Evolutionary conservation across 352 stramenopile species (phyloP).

Genomic region (Thalassiosira mediterranea): DNA sequence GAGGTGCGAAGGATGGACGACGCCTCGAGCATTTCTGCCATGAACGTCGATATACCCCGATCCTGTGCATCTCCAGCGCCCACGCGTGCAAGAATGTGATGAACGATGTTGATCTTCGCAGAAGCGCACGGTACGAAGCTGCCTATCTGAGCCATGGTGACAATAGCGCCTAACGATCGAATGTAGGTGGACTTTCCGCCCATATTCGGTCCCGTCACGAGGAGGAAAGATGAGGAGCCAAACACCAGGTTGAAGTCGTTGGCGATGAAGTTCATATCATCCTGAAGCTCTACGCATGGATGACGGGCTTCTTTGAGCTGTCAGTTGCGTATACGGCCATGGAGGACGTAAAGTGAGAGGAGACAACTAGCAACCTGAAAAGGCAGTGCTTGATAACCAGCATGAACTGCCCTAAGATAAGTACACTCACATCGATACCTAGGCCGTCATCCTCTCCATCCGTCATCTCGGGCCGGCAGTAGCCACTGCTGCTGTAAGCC

Average conservation of each 20-base stretch:
- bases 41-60: conserved; percentile 98
- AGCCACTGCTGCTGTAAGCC: conserved; percentile 86
- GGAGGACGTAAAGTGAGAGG: conserved; percentile 1
- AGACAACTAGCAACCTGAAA: neutral
- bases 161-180: conserved; percentile 92
- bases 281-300: conserved; percentile 98
- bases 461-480: conserved; percentile 82
- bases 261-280: conserved; percentile 96
- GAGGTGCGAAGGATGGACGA: conserved; percentile 96
- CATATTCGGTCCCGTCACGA: conserved; percentile 99
- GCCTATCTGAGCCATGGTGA: conserved; percentile 92
- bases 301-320: conserved; percentile 90
- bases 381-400: conserved; percentile 15
- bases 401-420: too few relatives aligned
- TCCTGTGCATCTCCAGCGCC: conserved; percentile 98
- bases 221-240: conserved; percentile 88
- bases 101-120: conserved; percentile 93
- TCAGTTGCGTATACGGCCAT: conserved; percentile 22
- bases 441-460: conserved; percentile 74
- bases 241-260: conserved; percentile 94
- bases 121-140: conserved; percentile 96
- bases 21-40: conserved; percentile 97
- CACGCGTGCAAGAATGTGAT: conserved; percentile 99
- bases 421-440: conserved; percentile 66
- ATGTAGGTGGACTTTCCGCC: conserved; percentile 98